Evolutionary conservation across 1,139 yeast genomes (phyloP).

Genomic region (Blastobotrys buckinghamii): DNA sequence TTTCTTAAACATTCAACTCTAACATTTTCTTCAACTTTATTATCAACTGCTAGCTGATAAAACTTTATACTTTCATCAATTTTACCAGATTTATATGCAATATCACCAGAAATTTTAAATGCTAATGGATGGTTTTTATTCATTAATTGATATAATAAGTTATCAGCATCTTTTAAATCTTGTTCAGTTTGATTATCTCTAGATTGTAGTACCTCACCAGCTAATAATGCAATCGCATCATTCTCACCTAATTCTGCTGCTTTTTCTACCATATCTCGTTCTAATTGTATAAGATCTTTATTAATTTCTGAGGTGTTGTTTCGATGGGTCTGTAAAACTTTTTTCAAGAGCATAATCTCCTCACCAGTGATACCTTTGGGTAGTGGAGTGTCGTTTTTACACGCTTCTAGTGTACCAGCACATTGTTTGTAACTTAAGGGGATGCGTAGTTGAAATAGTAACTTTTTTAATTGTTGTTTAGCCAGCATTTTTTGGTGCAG

Average conservation of each 20-base stretch:
- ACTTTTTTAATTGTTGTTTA: conserved; percentile 23
- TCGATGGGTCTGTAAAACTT: conserved; percentile 58
- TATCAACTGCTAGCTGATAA: conserved; percentile 51
- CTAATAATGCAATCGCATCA: conserved; percentile 67
- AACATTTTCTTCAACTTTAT: conserved; percentile 38
- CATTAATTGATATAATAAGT: conserved; percentile 56
- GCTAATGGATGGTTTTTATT: conserved; percentile 62
- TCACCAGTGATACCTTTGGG: conserved; percentile 12
- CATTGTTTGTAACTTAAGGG: conserved; percentile 27
- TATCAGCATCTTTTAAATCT: conserved; percentile 58
- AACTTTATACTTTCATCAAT: conserved; percentile 45
- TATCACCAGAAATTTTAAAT: conserved; percentile 67
- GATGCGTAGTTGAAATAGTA: conserved; percentile 27
- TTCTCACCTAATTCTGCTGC: conserved; percentile 81
- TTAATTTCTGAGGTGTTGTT: conserved; percentile 57
- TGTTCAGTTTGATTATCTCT: conserved; percentile 29
- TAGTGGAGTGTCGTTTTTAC: conserved; percentile 13
- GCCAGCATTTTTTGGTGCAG: conserved; percentile 10
- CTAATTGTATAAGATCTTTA: conserved; percentile 43
- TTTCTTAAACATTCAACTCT: conserved; percentile 70
- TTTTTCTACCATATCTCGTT: conserved; percentile 63
- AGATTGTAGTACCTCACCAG: conserved; percentile 42
- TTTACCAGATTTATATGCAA: conserved; percentile 49
- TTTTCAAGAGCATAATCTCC: conserved; percentile 65
- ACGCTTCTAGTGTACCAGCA: conserved; percentile 21